phyloP scores from a whole-genome alignment of 108 stramenopile genomes.

The Skeletonema costatum region DNA sequence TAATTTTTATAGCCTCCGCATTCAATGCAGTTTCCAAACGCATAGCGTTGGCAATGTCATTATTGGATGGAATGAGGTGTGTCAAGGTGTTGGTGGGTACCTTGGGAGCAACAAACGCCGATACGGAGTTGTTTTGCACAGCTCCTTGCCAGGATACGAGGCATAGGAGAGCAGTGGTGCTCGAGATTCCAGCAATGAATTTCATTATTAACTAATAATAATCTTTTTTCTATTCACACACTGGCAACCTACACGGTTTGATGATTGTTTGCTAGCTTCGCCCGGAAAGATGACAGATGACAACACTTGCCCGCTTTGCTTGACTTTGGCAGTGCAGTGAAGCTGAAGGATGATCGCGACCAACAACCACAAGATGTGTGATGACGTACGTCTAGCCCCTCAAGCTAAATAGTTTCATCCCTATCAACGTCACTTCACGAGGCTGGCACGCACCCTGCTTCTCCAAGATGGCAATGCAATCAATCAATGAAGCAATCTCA shows the following conservation, averaged over 20 bases:
- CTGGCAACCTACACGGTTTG: not conserved
- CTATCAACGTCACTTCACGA: not conserved
- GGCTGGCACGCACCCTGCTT: not conserved
- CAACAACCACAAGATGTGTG: not conserved
- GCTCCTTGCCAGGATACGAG: slow-evolving; percentile 24
- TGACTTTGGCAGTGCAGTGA: too few species aligned
- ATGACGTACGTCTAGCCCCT: not conserved
- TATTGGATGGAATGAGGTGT: slow-evolving; percentile 15
- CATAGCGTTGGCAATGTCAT: slow-evolving; percentile 24
- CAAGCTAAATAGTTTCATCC: not conserved
- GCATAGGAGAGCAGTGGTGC: slow-evolving; percentile 38
- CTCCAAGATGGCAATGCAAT: not conserved
- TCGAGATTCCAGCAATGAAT: slow-evolving; percentile 47
- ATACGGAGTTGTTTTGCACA: slow-evolving; percentile 10
- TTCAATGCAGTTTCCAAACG: slow-evolving; percentile 34
- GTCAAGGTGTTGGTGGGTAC: slow-evolving; percentile 4
- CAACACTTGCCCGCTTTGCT: not conserved
- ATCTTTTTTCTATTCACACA: not conserved
- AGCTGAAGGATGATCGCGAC: not conserved
- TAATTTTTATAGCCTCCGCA: slow-evolving; percentile 78
- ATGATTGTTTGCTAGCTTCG: not conserved
- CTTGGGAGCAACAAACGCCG: slow-evolving; percentile 20
- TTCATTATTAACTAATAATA: slow-evolving; percentile 23
- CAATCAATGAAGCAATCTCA: not conserved
- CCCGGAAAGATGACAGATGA: not conserved